Percentiles rank a stretch among this genome's conserved stretches.
phyloP scores from a whole-genome alignment of 2,329 filamentous ascomycete genomes.

The Fusarium miscanthi region DNA sequence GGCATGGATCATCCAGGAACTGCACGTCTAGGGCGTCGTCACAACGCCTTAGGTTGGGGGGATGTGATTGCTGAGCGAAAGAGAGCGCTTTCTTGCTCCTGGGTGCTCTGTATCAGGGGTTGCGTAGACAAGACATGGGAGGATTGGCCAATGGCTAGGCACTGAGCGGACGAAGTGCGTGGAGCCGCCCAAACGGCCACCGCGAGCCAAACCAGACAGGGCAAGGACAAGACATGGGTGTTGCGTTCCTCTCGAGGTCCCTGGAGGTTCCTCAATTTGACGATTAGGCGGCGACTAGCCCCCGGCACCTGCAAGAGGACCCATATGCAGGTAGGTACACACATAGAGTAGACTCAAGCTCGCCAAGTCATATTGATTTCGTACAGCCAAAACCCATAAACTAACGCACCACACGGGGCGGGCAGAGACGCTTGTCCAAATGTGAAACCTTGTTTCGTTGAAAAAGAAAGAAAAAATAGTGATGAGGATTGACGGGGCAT shows the following conservation, averaged over 20 bases:
- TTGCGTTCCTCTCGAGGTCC: constrained; percentile 28
- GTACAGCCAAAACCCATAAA: constrained; percentile 28
- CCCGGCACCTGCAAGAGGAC: constrained; percentile 37
- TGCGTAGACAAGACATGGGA: constrained; percentile 28
- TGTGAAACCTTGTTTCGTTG: constrained; percentile 4
- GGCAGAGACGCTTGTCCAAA: constrained; percentile 28
- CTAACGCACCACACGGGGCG: constrained; percentile 10
- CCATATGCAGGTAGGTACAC: constrained; percentile 18
- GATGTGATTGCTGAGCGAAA: constrained; percentile 41
- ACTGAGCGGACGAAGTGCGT: constrained; percentile 28
- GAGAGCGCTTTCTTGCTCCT: constrained; percentile 27
- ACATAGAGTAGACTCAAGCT: constrained; percentile 22
- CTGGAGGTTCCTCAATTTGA: constrained; percentile 30
- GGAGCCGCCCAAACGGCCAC: constrained; percentile 38
- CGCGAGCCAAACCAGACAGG: constrained; percentile 39
- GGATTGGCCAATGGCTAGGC: constrained; percentile 37
- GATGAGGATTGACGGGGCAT: constrained; percentile 10
- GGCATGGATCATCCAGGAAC: constrained; percentile 42
- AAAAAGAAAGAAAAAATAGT: background rate
- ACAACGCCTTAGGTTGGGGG: constrained; percentile 38
- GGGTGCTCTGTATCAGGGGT: constrained; percentile 27
- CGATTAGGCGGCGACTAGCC: constrained; percentile 43
- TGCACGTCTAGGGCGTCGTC: constrained; percentile 41
- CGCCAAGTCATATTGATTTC: constrained; percentile 29
- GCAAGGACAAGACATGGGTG: constrained; percentile 33